phyloP scores from a whole-genome alignment of 768 basidiomycete species.

The Gymnopilus junonius region DNA sequence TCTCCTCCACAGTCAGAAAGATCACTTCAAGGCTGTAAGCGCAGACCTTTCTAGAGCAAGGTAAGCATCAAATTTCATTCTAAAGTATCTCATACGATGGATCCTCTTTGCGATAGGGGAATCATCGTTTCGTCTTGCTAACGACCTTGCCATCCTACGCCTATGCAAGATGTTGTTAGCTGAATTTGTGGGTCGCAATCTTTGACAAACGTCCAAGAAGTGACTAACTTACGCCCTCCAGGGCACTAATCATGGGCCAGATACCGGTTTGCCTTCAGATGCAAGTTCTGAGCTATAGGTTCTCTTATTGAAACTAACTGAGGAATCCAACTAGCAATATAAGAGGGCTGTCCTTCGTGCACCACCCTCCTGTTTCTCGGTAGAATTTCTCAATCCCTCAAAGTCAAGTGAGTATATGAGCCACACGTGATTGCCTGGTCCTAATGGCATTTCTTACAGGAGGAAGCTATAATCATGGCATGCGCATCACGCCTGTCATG shows the following conservation, averaged over 20 bases:
- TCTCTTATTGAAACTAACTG: background rate
- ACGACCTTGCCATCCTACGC: background rate
- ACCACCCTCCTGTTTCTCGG: conserved; percentile 61
- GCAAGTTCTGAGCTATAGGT: background rate
- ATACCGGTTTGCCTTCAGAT: conserved; percentile 19
- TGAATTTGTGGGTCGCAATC: conserved; percentile 8
- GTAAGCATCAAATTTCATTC: background rate
- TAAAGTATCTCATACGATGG: background rate
- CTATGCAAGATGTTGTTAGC: conserved; percentile 13
- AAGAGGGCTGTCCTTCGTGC: conserved; percentile 64
- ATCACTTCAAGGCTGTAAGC: background rate
- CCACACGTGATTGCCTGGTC: conserved; percentile 13
- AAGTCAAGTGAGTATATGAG: conserved; percentile 52
- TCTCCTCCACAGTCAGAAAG: conserved; percentile 9
- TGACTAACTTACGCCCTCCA: background rate
- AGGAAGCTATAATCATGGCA: conserved; percentile 59
- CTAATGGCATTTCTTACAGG: conserved; percentile 37
- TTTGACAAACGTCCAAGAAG: background rate
- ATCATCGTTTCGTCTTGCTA: background rate
- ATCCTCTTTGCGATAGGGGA: background rate
- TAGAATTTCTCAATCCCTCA: conserved; percentile 59
- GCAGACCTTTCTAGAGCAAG: background rate
- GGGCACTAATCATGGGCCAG: conserved; percentile 9
- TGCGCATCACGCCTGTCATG: conserved; percentile 57
- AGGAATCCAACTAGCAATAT: conserved; percentile 45